phyloP scores from a whole-genome alignment of 148 eudicot genomes.

The Vaccinium myrtillus region DNA sequence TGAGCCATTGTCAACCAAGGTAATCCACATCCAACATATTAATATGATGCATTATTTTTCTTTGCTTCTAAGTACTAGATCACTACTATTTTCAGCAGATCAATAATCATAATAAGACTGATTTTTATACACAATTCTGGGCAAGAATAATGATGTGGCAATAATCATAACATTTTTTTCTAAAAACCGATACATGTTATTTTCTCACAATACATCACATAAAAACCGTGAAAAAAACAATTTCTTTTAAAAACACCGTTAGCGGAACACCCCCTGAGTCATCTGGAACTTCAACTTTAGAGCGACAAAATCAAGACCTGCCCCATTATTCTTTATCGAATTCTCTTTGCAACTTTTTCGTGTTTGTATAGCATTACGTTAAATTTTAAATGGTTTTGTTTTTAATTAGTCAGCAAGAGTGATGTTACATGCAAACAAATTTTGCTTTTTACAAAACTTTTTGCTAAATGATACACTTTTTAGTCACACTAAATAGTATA shows the following conservation, averaged over 20 bases:
- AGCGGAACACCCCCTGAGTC: no score
- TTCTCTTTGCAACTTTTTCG: background rate
- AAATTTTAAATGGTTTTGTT: background rate
- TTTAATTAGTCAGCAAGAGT: background rate
- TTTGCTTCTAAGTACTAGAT: background rate
- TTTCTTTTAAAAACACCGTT: background rate
- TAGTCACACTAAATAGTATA: no score
- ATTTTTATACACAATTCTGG: background rate
- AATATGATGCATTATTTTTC: background rate
- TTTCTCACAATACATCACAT: no score
- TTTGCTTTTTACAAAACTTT: background rate
- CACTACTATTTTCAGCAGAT: background rate
- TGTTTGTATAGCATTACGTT: background rate
- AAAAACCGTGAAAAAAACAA: background rate
- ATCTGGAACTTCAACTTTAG: background rate
- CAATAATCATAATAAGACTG: background rate
- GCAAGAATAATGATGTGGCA: background rate
- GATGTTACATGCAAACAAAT: background rate
- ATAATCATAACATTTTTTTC: no score
- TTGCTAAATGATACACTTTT: background rate
- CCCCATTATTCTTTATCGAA: background rate
- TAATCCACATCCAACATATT: slow-evolving; percentile 23
- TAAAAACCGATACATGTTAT: no score
- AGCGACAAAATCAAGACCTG: background rate
- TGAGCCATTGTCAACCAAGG: slow-evolving; percentile 65